Evolutionary conservation across 139 green algal species (phyloP).

Genomic region (Klebsormidium nitens): DNA sequence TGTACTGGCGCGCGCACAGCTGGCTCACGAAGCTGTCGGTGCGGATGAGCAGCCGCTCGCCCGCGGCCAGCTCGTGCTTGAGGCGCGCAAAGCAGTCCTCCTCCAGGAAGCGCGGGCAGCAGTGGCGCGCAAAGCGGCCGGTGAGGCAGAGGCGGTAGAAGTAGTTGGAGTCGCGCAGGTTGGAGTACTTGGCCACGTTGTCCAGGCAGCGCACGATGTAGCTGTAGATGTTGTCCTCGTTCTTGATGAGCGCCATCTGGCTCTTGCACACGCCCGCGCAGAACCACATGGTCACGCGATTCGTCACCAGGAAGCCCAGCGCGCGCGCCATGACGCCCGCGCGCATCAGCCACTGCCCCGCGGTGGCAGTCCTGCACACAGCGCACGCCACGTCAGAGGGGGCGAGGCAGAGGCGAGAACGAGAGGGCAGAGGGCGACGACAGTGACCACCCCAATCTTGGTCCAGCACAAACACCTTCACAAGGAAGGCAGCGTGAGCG

Average conservation of each 20-base stretch:
- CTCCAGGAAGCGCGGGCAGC: constrained; percentile 89
- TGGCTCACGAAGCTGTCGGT: constrained; percentile 84
- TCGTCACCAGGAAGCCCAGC: constrained; percentile 42
- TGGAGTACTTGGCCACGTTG: constrained; percentile 57
- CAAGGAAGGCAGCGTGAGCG: no score
- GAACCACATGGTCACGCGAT: constrained; percentile 82
- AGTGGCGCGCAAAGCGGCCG: constrained; percentile 81
- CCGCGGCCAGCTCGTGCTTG: constrained; percentile 45
- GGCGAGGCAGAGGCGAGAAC: no score
- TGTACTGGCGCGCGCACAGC: constrained; percentile 81
- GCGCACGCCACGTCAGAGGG: no score
- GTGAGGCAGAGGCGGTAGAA: constrained; percentile 97
- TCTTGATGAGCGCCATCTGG: constrained; percentile 89
- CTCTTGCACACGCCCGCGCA: constrained; percentile 86
- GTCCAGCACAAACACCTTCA: not conserved
- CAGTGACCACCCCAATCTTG: not conserved
- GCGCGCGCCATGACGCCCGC: constrained; percentile 24
- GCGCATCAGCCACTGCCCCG: constrained; percentile 13
- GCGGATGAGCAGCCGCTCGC: constrained; percentile 43
- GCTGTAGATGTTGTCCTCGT: constrained; percentile 74
- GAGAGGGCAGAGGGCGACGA: constrained; percentile 55
- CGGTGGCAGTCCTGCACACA: constrained; percentile 20
- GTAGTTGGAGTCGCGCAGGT: constrained; percentile 82
- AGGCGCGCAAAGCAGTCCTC: constrained; percentile 69
- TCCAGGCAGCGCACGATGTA: constrained; percentile 86